These are phyloP conservation scores for Macrolepiota dolichaula DNA, from an alignment of 768 basidiomycete genomes.

Conservation along the genomic window DNA sequence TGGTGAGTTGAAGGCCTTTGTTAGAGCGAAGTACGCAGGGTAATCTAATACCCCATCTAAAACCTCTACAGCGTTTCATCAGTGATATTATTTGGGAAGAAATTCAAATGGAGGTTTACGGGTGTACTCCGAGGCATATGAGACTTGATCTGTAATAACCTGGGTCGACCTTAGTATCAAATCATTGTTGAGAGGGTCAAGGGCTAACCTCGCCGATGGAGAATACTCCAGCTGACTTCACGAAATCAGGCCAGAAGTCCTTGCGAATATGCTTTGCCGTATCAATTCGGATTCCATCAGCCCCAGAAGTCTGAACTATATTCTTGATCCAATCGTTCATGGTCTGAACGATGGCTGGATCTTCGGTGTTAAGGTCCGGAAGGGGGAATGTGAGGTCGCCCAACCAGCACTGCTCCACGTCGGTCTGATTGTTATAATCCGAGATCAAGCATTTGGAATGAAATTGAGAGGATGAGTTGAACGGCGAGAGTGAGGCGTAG, in stretches of 20 bases:
- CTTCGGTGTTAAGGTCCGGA: slow-evolving; percentile 70
- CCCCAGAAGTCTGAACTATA: slow-evolving; percentile 52
- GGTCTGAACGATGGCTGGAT: slow-evolving; percentile 45
- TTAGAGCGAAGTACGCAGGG: slow-evolving; percentile 51
- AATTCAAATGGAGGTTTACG: slow-evolving; percentile 8
- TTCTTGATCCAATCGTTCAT: slow-evolving; percentile 60
- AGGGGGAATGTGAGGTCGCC: slow-evolving; percentile 65
- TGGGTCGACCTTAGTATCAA: slow-evolving; percentile 14
- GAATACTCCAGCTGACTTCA: slow-evolving; percentile 59
- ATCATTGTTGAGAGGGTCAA: neutral
- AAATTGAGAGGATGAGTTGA: slow-evolving; percentile 31
- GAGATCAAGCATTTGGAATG: slow-evolving; percentile 68
- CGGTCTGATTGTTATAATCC: slow-evolving; percentile 56
- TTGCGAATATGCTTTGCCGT: slow-evolving; percentile 56
- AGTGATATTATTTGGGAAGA: neutral
- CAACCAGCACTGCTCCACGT: slow-evolving; percentile 68
- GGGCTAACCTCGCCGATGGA: slow-evolving; percentile 64
- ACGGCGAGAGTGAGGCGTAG: slow-evolving; percentile 27
- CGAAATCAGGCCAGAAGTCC: slow-evolving; percentile 68
- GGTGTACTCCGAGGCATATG: slow-evolving; percentile 39
- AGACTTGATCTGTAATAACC: slow-evolving; percentile 14
- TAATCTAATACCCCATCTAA: slow-evolving; percentile 61
- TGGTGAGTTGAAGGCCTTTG: slow-evolving; percentile 50
- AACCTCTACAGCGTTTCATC: slow-evolving; percentile 26
- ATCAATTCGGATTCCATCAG: slow-evolving; percentile 75